Percentiles rank a stretch among this genome's conserved stretches.
phyloP scores from a whole-genome alignment of 2,329 filamentous ascomycete species.

The Aaosphaeria pasadenensis region DNA sequence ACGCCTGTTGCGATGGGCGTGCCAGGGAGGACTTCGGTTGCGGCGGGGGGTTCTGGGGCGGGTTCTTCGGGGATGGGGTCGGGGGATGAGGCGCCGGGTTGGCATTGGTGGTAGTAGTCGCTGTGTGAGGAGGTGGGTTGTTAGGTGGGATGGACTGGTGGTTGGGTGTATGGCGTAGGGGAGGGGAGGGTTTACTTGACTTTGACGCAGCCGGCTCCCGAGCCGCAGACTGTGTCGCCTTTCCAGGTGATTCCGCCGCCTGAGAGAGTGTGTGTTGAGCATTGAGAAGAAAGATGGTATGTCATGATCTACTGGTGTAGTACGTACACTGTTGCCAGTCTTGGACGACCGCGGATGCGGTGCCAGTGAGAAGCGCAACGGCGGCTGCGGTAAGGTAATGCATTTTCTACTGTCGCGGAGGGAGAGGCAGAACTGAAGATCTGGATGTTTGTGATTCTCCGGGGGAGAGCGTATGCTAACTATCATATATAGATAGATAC shows the following conservation, averaged over 20 bases:
- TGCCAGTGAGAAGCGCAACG: slow-evolving; percentile 20
- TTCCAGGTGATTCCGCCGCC: slow-evolving; percentile 26
- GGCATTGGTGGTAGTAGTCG: slow-evolving; percentile 41
- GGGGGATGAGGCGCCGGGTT: slow-evolving; percentile 31
- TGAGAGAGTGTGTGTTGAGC: slow-evolving; percentile 1
- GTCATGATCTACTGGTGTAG: not conserved
- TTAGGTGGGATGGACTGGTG: not conserved
- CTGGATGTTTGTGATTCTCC: not conserved
- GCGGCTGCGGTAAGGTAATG: slow-evolving; percentile 12
- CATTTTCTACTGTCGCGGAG: slow-evolving; percentile 13
- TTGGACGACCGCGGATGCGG: slow-evolving; percentile 20
- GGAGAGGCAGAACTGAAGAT: not conserved
- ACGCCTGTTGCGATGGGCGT: slow-evolving; percentile 19
- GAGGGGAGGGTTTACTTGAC: slow-evolving; percentile 19
- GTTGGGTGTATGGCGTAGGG: not conserved
- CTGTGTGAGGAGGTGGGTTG: slow-evolving; percentile 10
- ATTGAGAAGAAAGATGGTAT: not conserved
- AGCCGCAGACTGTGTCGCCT: slow-evolving; percentile 23
- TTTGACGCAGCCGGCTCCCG: slow-evolving; percentile 26
- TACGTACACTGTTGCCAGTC: slow-evolving; percentile 35
- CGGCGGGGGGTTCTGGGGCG: slow-evolving; percentile 12
- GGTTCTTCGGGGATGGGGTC: slow-evolving; percentile 5
- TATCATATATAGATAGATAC: too few relatives aligned
- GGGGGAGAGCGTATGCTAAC: too few relatives aligned
- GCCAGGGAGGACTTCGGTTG: slow-evolving; percentile 7